A percentile compares a stretch with the other conserved stretches of the same genome.
These are phyloP conservation scores for Tolypocladium guangdongense DNA, from an alignment of 2,329 filamentous ascomycete species.

Conservation along the genomic window DNA sequence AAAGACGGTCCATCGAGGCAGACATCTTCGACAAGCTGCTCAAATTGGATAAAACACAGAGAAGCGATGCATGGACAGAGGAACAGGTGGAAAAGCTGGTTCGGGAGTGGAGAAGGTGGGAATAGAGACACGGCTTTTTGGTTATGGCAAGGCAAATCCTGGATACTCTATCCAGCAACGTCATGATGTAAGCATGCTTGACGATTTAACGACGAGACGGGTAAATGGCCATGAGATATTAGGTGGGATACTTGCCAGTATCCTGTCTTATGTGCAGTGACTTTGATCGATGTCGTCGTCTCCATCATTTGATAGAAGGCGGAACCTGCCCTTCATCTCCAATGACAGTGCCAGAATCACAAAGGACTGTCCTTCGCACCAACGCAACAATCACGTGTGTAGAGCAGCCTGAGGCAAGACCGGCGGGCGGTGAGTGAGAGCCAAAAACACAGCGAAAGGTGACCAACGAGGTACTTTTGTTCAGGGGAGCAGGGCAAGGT, in stretches of 20 bases:
- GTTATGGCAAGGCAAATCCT: neutral
- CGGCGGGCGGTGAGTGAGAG: too few species aligned
- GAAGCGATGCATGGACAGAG: slow-evolving; percentile 26
- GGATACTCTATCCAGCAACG: neutral
- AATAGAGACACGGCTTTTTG: slow-evolving; percentile 27
- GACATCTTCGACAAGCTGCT: slow-evolving; percentile 45
- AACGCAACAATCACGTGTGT: slow-evolving; percentile 7
- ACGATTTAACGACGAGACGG: slow-evolving; percentile 3
- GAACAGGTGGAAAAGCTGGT: slow-evolving; percentile 36
- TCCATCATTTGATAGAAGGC: too few species aligned
- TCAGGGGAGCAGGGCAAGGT: too few species aligned
- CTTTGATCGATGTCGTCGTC: neutral
- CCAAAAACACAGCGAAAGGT: too few species aligned
- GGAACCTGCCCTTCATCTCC: too few species aligned
- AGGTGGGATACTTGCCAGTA: neutral
- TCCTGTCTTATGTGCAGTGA: neutral
- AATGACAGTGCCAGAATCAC: neutral
- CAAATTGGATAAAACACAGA: slow-evolving; percentile 25
- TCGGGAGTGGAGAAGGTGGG: slow-evolving; percentile 46
- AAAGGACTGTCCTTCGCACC: neutral
- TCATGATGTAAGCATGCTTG: neutral
- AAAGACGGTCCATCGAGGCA: slow-evolving; percentile 48
- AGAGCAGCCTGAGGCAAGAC: too few species aligned
- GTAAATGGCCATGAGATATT: neutral
- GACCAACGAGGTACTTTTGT: too few species aligned